These are phyloP conservation scores for Phylloporus sp. DNA, from an alignment of 768 basidiomycete genomes.

Conservation along the genomic window DNA sequence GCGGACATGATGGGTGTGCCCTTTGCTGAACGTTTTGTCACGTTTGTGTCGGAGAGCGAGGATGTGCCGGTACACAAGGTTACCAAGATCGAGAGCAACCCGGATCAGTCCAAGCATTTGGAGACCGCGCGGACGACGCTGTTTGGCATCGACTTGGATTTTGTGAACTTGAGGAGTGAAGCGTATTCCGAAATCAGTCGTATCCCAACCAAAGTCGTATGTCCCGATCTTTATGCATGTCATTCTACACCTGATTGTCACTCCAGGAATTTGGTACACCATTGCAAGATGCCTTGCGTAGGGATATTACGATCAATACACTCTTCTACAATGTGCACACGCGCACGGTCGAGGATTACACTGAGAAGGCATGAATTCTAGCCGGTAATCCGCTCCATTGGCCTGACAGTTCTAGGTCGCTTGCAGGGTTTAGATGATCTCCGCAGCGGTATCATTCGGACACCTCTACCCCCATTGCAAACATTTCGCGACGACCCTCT, in stretches of 20 bases:
- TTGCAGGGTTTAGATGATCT: constrained; percentile 82
- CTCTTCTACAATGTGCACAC: constrained; percentile 96
- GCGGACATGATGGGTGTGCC: constrained; percentile 84
- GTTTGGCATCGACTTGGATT: constrained; percentile 80
- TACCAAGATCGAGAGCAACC: constrained; percentile 86
- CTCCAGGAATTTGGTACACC: constrained; percentile 87
- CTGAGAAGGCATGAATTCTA: constrained; percentile 53
- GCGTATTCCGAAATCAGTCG: constrained; percentile 84
- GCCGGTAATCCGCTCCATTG: neutral
- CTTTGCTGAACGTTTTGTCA: constrained; percentile 78
- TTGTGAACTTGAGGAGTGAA: constrained; percentile 92
- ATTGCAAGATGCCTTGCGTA: constrained; percentile 79
- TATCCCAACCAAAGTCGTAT: constrained; percentile 83
- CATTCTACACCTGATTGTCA: neutral
- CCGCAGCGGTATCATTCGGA: constrained; percentile 72
- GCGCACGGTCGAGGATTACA: constrained; percentile 80
- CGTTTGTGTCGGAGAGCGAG: constrained; percentile 41
- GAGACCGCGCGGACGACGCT: constrained; percentile 89
- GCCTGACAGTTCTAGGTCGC: constrained; percentile 7
- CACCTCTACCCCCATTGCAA: constrained; percentile 79
- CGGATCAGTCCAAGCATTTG: constrained; percentile 96
- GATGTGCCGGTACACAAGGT: constrained; percentile 45
- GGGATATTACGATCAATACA: constrained; percentile 94
- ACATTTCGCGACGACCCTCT: constrained; percentile 95
- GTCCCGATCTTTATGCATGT: constrained; percentile 24